Evolutionary conservation across 805 yeast species (phyloP), one percentile per base, ranked within the genome.

Genomic region (Zygosaccharomyces gambellarensis): DNA sequence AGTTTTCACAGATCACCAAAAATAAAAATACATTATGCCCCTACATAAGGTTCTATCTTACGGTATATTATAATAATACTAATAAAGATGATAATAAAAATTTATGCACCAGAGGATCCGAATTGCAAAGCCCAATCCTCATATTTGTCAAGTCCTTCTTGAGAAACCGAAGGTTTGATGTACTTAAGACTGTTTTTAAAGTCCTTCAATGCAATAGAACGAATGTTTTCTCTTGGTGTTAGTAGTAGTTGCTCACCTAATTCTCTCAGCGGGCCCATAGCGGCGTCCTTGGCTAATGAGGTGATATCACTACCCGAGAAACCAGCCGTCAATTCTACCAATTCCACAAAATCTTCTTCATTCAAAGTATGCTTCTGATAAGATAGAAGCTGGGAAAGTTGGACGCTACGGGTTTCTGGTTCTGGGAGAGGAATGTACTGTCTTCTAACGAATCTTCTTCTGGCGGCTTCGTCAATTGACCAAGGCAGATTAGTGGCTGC

Each of bases 401-500:
- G 97, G 3, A 78, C 78, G 45, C 74, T 70, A 49, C 98, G 72
- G 1, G 97, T 89, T 56, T 85, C 90, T 22, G 73, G 78, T 63
- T 90, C 98, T 0, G 99, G 98, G 41, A 94, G 72, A 3, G 98
- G 98, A 47, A 94, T 90, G 68, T 94, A 90, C 62, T 88, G 95
- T 45, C 97, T 74, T 60, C 95, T 79, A 5, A 88, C 95, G 69
- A 92, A 92, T 54, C 98, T 76, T 65, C 98, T 78, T 60, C 97
- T 75, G 0, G 98, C 97, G 2, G 97, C 97, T 62, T 94, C 98
- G 67, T 92, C 99, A 52, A 87, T 90, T 1, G 89, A 85, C 99
- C 99, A 92, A 0, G 99, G 99, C 53, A 92, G 66, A 65, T 92
- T 94, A 0, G 98, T 92, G 1, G 98, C 97, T 0, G 97, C 98